phyloP scores from a whole-genome alignment of 805 yeast species.

The Naumovozyma baii region DNA sequence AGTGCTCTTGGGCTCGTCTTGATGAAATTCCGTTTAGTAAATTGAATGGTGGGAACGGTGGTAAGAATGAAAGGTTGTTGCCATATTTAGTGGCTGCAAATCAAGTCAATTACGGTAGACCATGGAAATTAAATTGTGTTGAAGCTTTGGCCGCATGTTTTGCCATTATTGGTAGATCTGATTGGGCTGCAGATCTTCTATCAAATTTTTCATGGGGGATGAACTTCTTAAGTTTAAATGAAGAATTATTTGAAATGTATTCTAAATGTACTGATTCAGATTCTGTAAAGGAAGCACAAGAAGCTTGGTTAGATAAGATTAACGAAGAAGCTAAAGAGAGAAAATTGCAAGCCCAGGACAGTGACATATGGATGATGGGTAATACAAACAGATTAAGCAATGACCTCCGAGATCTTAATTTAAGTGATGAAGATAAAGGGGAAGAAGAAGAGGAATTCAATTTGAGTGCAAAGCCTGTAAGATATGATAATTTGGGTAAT shows the following conservation, averaged over 20 bases:
- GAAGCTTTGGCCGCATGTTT: slow-evolving; percentile 97
- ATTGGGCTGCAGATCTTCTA: slow-evolving; percentile 76
- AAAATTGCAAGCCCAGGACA: slow-evolving; percentile 41
- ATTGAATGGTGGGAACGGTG: slow-evolving; percentile 49
- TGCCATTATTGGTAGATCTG: slow-evolving; percentile 82
- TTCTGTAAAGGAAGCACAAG: slow-evolving; percentile 63
- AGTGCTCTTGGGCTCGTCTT: slow-evolving; percentile 97
- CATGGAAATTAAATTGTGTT: slow-evolving; percentile 92
- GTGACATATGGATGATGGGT: slow-evolving; percentile 71
- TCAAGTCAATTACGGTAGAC: slow-evolving; percentile 92
- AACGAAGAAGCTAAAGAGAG: slow-evolving; percentile 60
- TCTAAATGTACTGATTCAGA: slow-evolving; percentile 73
- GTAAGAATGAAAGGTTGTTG: slow-evolving; percentile 71
- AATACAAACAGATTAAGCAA: slow-evolving; percentile 49
- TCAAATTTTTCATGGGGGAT: slow-evolving; percentile 88
- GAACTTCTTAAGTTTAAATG: slow-evolving; percentile 74
- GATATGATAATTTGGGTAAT: slow-evolving; percentile 18
- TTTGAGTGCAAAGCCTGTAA: slow-evolving; percentile 4
- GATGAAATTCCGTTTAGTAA: slow-evolving; percentile 91
- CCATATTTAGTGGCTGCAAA: slow-evolving; percentile 95
- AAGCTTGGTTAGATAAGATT: slow-evolving; percentile 57
- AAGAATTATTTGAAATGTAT: slow-evolving; percentile 65
- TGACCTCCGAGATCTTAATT: slow-evolving; percentile 3
- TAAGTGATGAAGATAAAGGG: slow-evolving; percentile 11
- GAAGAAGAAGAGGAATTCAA: slow-evolving; percentile 13